Evolutionary conservation across 495 filamentous ascomycete species (phyloP), one percentile per base, ranked within the genome.

Genomic region (Aspergillus sclerotiicarbonarius): DNA sequence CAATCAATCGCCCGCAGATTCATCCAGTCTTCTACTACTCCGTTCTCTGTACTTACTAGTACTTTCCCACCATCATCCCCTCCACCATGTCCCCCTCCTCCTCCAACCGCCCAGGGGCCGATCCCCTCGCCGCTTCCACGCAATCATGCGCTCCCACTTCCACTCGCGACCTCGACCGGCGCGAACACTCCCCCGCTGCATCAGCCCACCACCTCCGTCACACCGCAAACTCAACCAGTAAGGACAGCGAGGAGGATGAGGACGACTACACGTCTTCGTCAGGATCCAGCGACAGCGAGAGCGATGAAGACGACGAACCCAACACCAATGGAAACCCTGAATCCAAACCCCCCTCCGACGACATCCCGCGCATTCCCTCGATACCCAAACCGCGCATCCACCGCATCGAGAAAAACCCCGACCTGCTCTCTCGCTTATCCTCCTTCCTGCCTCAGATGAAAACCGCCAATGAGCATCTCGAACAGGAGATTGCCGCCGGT

Each of bases 371-470:
- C 58, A 51, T 77, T n/a, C 59, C 64, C 10, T 67, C 67, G 8
- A 66, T 69, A 3, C 67, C 62, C 15, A 78, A 75, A 56, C 76
- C 76, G 1, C 57, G 60, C 47, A 79, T 78, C 59, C 59, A 58
- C 19, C 66, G 59, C 9, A 61, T 74, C 21, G 21, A 71, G 6
- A 51, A 59, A 8, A 56, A 65, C n/a, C 66, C 69, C 5, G 71
- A 65, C 7, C 55, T 81, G 13, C 51, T 76, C n/a, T 62, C 71
- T 1, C 68, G 76, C 3, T 56, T 81, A n/a, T 73, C 66, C 7
- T 49, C 76, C 13, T 80, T 83, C 51, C 56, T 83, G 45, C 77
- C 78, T 10, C 59, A 77, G 56, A 73, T 83, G 62, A 72, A 75
- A 53, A 63, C 58, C 44, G 79, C 80, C 15, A 83, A 83, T 63